Evolutionary conservation across 345 rosid genomes (phyloP), one percentile per base, ranked within the genome.

Genomic region (Punica granatum): DNA sequence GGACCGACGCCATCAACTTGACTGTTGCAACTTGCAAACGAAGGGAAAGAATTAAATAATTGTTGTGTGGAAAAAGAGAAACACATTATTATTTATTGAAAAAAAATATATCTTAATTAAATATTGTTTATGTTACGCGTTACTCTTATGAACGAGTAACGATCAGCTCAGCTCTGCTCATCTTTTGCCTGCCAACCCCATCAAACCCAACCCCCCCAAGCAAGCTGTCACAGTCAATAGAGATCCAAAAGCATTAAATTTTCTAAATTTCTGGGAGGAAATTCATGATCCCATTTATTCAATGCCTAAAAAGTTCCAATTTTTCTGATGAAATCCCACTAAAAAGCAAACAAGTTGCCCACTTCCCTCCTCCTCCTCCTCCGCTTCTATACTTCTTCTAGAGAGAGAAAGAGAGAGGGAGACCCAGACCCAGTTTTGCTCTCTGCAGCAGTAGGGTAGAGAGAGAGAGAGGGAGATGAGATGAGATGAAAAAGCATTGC

Each of bases 171-270:
- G n/a, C n/a, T n/a, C n/a, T n/a, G n/a, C n/a, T n/a, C n/a, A n/a
- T n/a, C n/a, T n/a, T n/a, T 51, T 51, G 30, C 61, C 19, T 56
- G 61, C 61, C 34, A 56, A 56, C 34, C 61, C 30, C 61, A 56
- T 25, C 61, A 1, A 56, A n/a, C n/a, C n/a, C n/a, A n/a, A n/a
- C n/a, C n/a, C n/a, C 61, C 61, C 61, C 34, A 7, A 26, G 33
- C 34, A 30, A 56, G 34, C 61, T 56, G 33, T 56, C 61, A 10
- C 34, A 56, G 61, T 56, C 61, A 56, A 13, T 5, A 23, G 31
- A 25, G 16, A 56, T 56, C 61, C 61, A 51, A 51, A 51, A 51
- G n/a, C 4, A 51, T 51, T 2, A 25, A 18, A 21, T 51, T 51
- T 51, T 51, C 4, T n/a, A 6, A 4, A 48, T 51, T 21, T 25